Evolutionary conservation across 495 filamentous ascomycete genomes (phyloP).

Genomic region (Penicillium waksmanii): DNA sequence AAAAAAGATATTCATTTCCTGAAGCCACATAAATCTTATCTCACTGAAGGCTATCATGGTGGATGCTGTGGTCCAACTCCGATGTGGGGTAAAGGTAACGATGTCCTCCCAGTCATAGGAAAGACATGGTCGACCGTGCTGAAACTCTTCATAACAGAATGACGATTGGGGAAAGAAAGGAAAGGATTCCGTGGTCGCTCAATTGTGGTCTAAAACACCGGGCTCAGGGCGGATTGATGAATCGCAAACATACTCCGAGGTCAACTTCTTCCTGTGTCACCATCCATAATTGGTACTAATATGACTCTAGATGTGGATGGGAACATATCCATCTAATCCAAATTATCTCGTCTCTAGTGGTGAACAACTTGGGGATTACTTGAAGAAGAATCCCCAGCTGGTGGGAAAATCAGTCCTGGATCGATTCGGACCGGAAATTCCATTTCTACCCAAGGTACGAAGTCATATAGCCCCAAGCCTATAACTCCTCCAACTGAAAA

Average conservation of each 20-base stretch:
- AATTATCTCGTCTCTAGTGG: conserved; percentile 64
- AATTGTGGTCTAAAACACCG: conserved; percentile 49
- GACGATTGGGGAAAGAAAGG: conserved; percentile 55
- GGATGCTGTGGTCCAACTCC: conserved; percentile 45
- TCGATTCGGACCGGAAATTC: conserved; percentile 68
- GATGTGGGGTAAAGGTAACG: conserved; percentile 46
- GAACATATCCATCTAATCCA: conserved; percentile 74
- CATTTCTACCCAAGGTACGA: conserved; percentile 72
- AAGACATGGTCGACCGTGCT: not conserved
- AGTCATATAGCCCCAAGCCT: not conserved
- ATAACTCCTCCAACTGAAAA: not conserved
- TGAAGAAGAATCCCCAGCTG: conserved; percentile 66
- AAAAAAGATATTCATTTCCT: no score
- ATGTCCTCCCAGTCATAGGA: not conserved
- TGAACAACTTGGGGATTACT: conserved; percentile 65
- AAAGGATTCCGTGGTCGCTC: conserved; percentile 44
- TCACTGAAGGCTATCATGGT: conserved; percentile 26
- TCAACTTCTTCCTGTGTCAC: conserved; percentile 4
- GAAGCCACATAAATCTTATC: not conserved
- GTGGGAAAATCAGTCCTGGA: conserved; percentile 65
- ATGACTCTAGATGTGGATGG: conserved; percentile 70
- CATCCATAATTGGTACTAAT: not conserved
- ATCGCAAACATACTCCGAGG: conserved; percentile 52
- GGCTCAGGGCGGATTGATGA: conserved; percentile 41
- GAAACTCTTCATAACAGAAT: conserved; percentile 31